Conservation (phyloP, 257 asterid genomes). For the Salvia rosmarinus region DNA sequence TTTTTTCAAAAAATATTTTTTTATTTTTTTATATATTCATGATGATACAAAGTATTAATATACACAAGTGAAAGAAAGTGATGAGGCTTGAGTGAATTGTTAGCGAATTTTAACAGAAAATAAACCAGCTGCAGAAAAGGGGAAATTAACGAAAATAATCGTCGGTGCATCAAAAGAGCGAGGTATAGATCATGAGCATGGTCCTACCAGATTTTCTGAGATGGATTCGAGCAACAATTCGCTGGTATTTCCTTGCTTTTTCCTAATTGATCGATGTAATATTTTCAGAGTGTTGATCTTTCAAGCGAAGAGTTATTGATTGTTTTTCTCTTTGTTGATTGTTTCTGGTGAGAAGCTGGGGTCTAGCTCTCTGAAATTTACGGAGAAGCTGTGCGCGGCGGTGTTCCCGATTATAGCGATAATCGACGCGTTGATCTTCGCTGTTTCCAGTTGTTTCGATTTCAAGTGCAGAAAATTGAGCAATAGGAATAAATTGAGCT, state of each 20-base stretch:
- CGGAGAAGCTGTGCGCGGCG: constrained; percentile 60
- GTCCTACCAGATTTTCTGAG: neutral
- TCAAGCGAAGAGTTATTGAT: neutral
- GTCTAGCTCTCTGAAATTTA: constrained; percentile 45
- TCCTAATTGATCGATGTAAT: neutral
- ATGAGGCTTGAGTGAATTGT: no score
- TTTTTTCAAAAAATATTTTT: neutral
- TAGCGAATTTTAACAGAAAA: no score
- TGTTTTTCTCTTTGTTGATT: neutral
- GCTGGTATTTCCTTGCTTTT: neutral
- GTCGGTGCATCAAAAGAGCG: neutral
- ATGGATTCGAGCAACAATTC: constrained; percentile 21
- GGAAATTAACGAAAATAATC: neutral
- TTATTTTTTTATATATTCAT: no score
- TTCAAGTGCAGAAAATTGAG: constrained; percentile 26
- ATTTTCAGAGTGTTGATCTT: neutral
- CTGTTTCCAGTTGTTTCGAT: constrained; percentile 55
- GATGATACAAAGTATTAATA: no score
- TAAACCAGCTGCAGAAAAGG: neutral
- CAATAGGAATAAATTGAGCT: constrained; percentile 30
- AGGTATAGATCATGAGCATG: no score
- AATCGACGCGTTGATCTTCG: constrained; percentile 52
- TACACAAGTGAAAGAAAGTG: neutral
- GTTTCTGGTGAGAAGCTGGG: constrained; percentile 29
- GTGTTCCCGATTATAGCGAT: constrained; percentile 54